A percentile compares a stretch with the other conserved stretches of the same genome.
phyloP scores from a whole-genome alignment of 768 basidiomycete species.

The Xerocomus potaroensis region DNA sequence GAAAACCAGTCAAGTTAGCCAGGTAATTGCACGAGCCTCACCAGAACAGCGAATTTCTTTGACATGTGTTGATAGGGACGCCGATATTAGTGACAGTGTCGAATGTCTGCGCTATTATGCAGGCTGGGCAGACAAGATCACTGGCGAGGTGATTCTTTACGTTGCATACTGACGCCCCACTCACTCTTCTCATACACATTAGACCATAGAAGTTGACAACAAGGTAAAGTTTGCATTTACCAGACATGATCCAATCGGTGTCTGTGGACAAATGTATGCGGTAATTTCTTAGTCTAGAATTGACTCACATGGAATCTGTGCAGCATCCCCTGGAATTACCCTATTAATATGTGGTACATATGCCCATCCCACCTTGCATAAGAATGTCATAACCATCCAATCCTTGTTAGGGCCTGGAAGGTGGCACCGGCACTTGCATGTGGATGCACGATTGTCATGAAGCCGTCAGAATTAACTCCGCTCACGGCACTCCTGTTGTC shows the following conservation, averaged over 20 bases:
- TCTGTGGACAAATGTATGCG: conserved; percentile 84
- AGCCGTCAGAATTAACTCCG: conserved; percentile 86
- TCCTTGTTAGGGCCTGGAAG: conserved; percentile 70
- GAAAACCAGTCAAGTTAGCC: conserved; percentile 74
- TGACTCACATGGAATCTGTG: conserved; percentile 3
- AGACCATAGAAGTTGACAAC: conserved; percentile 80
- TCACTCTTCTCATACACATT: conserved; percentile 6
- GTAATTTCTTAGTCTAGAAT: not conserved
- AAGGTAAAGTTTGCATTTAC: conserved; percentile 82
- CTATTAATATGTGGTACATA: conserved; percentile 85
- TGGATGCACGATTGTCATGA: conserved; percentile 94
- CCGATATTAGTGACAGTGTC: conserved; percentile 74
- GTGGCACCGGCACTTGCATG: conserved; percentile 88
- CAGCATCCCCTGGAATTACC: conserved; percentile 93
- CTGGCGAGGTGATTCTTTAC: conserved; percentile 60
- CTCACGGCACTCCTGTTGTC: conserved; percentile 80
- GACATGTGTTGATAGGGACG: conserved; percentile 47
- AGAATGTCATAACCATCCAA: conserved; percentile 1
- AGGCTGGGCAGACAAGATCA: conserved; percentile 94
- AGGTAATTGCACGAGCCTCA: conserved; percentile 39
- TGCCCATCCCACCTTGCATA: conserved; percentile 3
- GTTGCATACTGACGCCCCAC: not conserved
- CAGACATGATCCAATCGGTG: conserved; percentile 87
- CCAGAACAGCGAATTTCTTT: conserved; percentile 9
- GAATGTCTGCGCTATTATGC: conserved; percentile 88